Evolutionary conservation across 2,329 filamentous ascomycete species (phyloP).

Genomic region (Lithohypha guttulata): DNA sequence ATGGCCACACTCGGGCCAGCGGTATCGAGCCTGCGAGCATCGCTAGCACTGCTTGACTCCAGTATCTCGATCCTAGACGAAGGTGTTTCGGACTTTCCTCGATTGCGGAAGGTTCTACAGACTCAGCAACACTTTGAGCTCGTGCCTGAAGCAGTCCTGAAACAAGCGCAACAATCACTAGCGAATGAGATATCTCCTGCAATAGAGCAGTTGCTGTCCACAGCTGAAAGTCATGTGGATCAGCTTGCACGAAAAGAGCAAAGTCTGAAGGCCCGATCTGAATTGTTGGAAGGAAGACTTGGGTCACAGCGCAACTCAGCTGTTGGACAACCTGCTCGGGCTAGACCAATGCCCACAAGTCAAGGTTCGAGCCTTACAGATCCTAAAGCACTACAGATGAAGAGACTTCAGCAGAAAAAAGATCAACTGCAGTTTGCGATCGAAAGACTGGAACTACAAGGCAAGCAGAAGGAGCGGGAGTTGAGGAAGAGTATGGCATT

Average conservation of each 20-base stretch:
- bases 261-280: conserved; percentile 67
- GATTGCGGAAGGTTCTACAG: conserved; percentile 51
- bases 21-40: conserved; percentile 49
- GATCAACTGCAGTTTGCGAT: conserved; percentile 80
- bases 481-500: conserved; percentile 62
- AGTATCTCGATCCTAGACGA: conserved; percentile 51
- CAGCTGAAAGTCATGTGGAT: conserved; percentile 74
- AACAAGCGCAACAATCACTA: conserved; percentile 70
- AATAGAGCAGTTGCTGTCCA: conserved; percentile 64
- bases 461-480: conserved; percentile 63
- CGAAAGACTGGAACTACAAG: conserved; percentile 73
- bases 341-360: conserved; percentile 16
- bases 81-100: conserved; percentile 53
- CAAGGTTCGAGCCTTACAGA: conserved; percentile 23
- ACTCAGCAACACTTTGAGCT: conserved; percentile 81
- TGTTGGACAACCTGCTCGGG: conserved; percentile 8
- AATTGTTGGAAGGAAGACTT: conserved; percentile 68
- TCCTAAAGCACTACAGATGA: conserved; percentile 48
- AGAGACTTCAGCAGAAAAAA: conserved; percentile 66
- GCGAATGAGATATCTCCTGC: conserved; percentile 85
- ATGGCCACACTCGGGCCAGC: conserved; percentile 45
- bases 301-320: conserved; percentile 28
- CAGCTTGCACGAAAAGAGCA: conserved; percentile 75
- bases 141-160: conserved; percentile 72
- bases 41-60: conserved; percentile 51